phyloP scores from a whole-genome alignment of 108 stramenopile genomes.

The Pseudonitzschia multistriata region DNA sequence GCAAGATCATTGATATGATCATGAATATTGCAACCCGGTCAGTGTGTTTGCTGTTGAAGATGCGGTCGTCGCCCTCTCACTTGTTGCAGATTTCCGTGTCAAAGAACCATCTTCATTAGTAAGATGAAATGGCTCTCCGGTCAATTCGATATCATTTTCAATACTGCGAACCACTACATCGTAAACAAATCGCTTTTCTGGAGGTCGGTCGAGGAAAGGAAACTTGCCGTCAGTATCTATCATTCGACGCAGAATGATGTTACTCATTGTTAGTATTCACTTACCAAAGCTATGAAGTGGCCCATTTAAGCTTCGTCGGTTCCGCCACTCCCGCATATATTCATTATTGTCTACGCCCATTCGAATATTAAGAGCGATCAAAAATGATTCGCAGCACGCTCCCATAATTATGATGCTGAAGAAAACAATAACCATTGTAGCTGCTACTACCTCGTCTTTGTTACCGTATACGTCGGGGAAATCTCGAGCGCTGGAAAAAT shows the following conservation, averaged over 20 bases:
- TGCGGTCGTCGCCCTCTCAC: conserved; percentile 3
- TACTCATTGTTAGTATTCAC: not conserved
- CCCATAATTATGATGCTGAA: conserved; percentile 59
- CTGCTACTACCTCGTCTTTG: conserved; percentile 39
- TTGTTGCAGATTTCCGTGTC: not conserved
- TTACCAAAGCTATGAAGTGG: conserved; percentile 41
- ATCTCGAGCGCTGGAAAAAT: conserved; percentile 30
- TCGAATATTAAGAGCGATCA: conserved; percentile 41
- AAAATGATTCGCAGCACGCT: conserved; percentile 38
- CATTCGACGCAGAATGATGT: not conserved
- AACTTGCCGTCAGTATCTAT: not conserved
- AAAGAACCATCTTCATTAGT: not conserved
- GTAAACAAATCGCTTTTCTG: conserved; percentile 34
- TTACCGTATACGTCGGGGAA: conserved; percentile 60
- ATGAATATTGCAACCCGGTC: too few relatives aligned
- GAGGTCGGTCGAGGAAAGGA: not conserved
- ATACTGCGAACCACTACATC: conserved; percentile 14
- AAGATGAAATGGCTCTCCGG: not conserved
- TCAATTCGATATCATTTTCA: not conserved
- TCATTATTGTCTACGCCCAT: conserved; percentile 54
- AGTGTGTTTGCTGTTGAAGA: not conserved
- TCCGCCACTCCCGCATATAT: conserved; percentile 49
- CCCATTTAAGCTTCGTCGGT: conserved; percentile 26
- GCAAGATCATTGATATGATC: too few relatives aligned
- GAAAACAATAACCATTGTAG: conserved; percentile 61